Evolutionary conservation across 2,329 filamentous ascomycete species (phyloP).

Genomic region (Claviceps digitariae): DNA sequence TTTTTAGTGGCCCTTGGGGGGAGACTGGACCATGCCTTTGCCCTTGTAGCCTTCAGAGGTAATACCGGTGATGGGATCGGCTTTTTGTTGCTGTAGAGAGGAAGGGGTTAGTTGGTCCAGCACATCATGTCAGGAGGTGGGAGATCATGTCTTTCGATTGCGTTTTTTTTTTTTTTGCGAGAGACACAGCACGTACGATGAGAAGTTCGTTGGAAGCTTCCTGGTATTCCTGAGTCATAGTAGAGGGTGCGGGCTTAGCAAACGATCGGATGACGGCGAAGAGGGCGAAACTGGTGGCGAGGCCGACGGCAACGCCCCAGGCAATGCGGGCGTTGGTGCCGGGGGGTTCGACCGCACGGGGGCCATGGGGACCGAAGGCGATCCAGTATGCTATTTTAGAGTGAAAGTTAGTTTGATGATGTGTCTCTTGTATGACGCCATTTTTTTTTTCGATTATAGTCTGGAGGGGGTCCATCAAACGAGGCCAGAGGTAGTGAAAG

Average conservation of each 20-base stretch:
- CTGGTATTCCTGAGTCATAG: slow-evolving; percentile 96
- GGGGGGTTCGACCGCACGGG: slow-evolving; percentile 68
- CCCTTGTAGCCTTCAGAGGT: slow-evolving; percentile 66
- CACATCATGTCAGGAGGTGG: not conserved
- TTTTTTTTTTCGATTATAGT: not conserved
- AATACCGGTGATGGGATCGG: slow-evolving; percentile 78
- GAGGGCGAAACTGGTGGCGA: slow-evolving; percentile 52
- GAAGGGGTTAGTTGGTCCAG: not conserved
- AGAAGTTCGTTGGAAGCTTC: slow-evolving; percentile 90
- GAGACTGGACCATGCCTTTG: slow-evolving; percentile 64
- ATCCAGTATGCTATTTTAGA: slow-evolving; percentile 82
- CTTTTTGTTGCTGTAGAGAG: slow-evolving; percentile 54
- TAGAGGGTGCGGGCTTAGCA: slow-evolving; percentile 60
- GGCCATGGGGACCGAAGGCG: slow-evolving; percentile 91
- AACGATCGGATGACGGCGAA: slow-evolving; percentile 61
- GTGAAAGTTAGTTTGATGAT: slow-evolving; percentile 18
- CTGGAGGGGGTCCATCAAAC: not conserved
- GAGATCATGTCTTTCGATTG: not conserved
- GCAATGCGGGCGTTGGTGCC: slow-evolving; percentile 74
- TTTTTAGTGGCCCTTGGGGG: slow-evolving; percentile 36
- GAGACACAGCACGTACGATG: slow-evolving; percentile 45
- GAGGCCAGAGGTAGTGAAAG: not conserved
- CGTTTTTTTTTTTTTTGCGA: not conserved
- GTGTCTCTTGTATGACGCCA: slow-evolving; percentile 8
- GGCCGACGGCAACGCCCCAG: slow-evolving; percentile 55